Evolutionary conservation across 768 basidiomycete species (phyloP).

Genomic region (Xerocomus spinulosus): DNA sequence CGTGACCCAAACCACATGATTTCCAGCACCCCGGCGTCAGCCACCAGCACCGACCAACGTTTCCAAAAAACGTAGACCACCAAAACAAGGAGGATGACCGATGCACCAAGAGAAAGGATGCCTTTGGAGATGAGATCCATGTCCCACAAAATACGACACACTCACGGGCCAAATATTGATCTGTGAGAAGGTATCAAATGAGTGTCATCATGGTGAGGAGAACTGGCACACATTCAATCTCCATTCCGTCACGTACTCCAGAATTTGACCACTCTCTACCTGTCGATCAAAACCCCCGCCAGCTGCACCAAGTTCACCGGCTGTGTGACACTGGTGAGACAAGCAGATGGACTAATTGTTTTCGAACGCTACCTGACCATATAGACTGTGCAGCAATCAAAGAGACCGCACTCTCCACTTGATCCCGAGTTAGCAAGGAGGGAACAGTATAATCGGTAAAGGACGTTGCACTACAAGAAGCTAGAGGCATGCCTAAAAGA

Average conservation of each 20-base stretch:
- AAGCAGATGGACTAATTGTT: background rate
- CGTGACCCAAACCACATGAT: background rate
- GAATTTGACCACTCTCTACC: background rate
- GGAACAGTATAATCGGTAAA: background rate
- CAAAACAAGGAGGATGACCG: background rate
- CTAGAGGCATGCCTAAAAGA: background rate
- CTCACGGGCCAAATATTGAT: background rate
- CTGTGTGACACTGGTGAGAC: background rate
- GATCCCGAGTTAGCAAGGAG: background rate
- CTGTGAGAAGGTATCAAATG: background rate
- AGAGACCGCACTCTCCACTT: background rate
- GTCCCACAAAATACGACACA: background rate
- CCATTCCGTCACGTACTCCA: background rate
- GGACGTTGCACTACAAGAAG: background rate
- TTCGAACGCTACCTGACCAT: background rate
- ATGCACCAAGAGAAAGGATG: background rate
- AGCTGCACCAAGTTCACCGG: background rate
- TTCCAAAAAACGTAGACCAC: background rate
- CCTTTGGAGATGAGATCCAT: background rate
- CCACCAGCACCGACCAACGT: background rate
- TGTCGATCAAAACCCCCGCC: background rate
- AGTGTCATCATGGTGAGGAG: background rate
- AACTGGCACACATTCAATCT: background rate
- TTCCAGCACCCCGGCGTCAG: background rate
- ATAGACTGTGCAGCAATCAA: background rate